A percentile compares a stretch with the other conserved stretches of the same genome.
Evolutionary conservation across 768 basidiomycete genomes (phyloP).

Genomic region (Mrakia hoshinonis): DNA sequence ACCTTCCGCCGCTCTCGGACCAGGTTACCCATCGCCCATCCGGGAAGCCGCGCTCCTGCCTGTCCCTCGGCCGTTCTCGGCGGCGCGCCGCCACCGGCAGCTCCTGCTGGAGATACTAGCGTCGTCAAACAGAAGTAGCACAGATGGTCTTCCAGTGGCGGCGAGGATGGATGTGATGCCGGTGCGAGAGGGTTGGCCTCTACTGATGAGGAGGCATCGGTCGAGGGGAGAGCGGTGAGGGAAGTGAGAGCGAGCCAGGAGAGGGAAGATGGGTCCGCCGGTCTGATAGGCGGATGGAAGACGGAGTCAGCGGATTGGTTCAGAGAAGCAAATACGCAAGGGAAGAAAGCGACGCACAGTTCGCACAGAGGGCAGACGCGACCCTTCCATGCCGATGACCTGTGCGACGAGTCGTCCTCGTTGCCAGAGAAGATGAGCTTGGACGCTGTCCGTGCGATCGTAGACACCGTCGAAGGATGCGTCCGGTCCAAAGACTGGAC

Average conservation of each 20-base stretch:
- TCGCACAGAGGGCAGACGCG: constrained; percentile 28
- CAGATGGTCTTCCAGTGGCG: constrained; percentile 14
- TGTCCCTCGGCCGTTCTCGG: not conserved
- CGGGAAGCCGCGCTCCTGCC: constrained; percentile 8
- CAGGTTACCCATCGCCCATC: constrained; percentile 37
- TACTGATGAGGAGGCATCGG: not conserved
- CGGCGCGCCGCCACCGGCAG: not conserved
- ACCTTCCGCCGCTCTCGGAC: constrained; percentile 45
- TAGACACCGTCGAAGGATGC: constrained; percentile 28
- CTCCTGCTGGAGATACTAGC: constrained; percentile 26
- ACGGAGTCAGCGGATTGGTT: not conserved
- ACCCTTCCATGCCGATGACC: not conserved
- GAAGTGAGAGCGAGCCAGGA: constrained; percentile 21
- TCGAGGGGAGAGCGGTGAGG: constrained; percentile 15
- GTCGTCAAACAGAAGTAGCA: constrained; percentile 29
- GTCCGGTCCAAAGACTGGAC: constrained; percentile 26
- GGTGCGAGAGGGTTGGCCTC: not conserved
- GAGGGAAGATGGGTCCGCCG: constrained; percentile 11
- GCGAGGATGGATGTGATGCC: not conserved
- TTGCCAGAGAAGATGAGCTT: constrained; percentile 26
- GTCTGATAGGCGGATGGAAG: not conserved
- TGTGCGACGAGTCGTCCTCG: not conserved
- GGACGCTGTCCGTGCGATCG: constrained; percentile 25
- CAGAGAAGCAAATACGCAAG: too few relatives aligned
- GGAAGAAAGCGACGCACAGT: not conserved